Evolutionary conservation across 2,329 filamentous ascomycete genomes (phyloP), one percentile per base, ranked within the genome.

Genomic region (Metarhizium robertsii): DNA sequence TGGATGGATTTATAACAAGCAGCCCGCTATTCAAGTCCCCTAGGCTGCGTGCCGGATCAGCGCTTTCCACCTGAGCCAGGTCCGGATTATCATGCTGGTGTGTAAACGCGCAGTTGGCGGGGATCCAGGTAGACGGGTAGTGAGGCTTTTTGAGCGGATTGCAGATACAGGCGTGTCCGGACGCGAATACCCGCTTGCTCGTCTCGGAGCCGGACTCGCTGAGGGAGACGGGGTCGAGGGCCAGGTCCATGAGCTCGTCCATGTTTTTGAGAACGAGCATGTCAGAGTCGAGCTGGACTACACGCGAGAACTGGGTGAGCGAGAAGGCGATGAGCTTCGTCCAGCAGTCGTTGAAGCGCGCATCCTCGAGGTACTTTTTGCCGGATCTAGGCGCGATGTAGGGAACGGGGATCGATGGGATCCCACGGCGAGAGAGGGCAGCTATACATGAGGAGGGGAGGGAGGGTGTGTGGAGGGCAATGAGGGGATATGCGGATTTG

Each of bases 331-430:
- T 81, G 32, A 96, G 81, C 73, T 95, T 96, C 70, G 80, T 88
- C 90, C 90, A 96, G 77, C 87, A 91, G 71, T 95, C 89, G 72
- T 90, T 86, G 78, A 95, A 95, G 62, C 91, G 85, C 52, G 86
- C 85, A 70, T 95, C 90, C 58, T 87, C 81, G 64, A 76, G 79
- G 74, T 84, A 95, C 72, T 88, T 85, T 59, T 72, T 73, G 58
- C 84, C 85, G 38, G 77, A 71, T 2, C 79, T 79, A 2, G 90
- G 89, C 11, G 88, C 75, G 43, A 96, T 79, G 69, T 88, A 88
- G 51, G 84, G 80, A 63, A 95, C 84, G 63, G 77, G 80, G 70
- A 87, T 83, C 57, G 81, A 80, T 32, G 83, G 76, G 61, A 95
- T 92, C 53, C 79, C 77, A 60, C 90, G 85, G 6, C 77, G 77